Evolutionary conservation across 805 yeast species (phyloP).

Genomic region (Ogataea salicorniae): DNA sequence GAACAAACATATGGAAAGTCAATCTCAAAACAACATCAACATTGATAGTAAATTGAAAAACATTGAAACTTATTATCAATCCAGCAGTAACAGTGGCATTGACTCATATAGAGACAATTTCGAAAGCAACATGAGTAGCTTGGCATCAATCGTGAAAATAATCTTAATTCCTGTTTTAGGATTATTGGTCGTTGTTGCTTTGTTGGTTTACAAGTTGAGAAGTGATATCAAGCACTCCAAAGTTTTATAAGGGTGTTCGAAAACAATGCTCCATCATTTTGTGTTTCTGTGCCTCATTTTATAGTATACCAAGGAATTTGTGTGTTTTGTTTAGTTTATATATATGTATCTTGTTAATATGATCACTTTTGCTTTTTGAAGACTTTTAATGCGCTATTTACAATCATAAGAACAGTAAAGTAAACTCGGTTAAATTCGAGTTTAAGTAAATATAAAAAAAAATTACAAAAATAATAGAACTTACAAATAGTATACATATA

Average conservation of each 20-base stretch:
- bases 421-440: no score
- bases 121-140: constrained; percentile 14
- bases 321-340: no score
- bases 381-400: no score
- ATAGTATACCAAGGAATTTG: no score
- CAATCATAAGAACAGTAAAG: no score
- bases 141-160: constrained; percentile 17
- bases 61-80: constrained; percentile 12
- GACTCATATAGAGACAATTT: constrained; percentile 10
- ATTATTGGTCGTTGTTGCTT: constrained; percentile 36
- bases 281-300: no score
- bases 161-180: constrained; percentile 35
- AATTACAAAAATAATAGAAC: neutral
- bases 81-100: neutral
- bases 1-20: constrained; percentile 14
- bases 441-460: neutral
- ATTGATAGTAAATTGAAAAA: constrained; percentile 12
- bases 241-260: constrained; percentile 33
- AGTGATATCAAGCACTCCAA: constrained; percentile 61
- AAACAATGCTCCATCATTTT: no score
- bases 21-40: constrained; percentile 15
- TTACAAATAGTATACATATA: neutral
- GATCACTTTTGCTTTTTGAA: no score
- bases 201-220: constrained; percentile 49
- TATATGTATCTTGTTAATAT: no score